phyloP scores from a whole-genome alignment of 805 yeast species.

The Lipomyces orientalis region DNA sequence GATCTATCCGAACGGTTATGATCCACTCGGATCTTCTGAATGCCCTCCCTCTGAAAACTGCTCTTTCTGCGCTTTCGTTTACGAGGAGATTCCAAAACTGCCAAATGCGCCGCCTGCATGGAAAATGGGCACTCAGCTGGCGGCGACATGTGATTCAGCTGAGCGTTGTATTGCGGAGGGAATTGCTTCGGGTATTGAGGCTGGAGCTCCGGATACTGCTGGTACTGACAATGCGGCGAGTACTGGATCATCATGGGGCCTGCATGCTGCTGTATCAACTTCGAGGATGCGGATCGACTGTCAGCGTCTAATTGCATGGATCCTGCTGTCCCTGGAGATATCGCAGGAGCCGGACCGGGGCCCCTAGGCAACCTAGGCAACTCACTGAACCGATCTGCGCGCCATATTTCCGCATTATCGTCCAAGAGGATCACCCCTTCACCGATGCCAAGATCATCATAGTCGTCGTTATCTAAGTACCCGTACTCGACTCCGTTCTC shows the following conservation, averaged over 20 bases:
- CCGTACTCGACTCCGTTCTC: constrained; percentile 13
- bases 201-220: not conserved
- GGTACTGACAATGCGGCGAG: not conserved
- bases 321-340: not conserved
- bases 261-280: not conserved
- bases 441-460: constrained; percentile 29
- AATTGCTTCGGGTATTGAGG: not conserved
- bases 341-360: not conserved
- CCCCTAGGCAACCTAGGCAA: not conserved
- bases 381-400: not conserved
- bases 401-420: constrained; percentile 21
- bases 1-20: not conserved
- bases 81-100: not conserved
- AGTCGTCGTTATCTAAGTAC: constrained; percentile 19
- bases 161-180: not conserved
- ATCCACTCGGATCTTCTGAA: not conserved
- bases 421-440: constrained; percentile 17
- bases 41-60: not conserved
- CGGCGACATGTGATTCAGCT: not conserved
- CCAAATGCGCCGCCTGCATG: not conserved
- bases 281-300: not conserved
- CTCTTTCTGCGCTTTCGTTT: not conserved
- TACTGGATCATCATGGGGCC: not conserved
- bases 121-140: constrained; percentile 1
- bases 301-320: not conserved